These are phyloP conservation scores for Penstemon newberryi DNA, from an alignment of 257 asterid species.

Conservation along the genomic window DNA sequence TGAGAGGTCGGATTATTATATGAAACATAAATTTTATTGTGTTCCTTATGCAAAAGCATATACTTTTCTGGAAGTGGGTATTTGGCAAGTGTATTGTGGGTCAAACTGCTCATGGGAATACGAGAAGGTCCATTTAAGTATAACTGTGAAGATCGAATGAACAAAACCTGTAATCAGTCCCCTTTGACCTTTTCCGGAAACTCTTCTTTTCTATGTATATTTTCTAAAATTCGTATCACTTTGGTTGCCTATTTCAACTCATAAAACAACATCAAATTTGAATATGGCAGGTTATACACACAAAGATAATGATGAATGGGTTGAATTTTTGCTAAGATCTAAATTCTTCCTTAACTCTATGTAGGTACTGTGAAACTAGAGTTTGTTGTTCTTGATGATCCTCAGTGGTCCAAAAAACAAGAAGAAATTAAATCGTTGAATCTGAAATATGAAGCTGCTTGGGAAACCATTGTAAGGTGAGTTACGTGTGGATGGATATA, in stretches of 20 bases:
- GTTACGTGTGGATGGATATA: slow-evolving; percentile 27
- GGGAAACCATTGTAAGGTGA: slow-evolving; percentile 56
- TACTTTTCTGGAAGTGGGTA: slow-evolving; percentile 11
- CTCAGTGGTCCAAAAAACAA: slow-evolving; percentile 52
- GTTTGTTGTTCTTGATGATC: slow-evolving; percentile 53
- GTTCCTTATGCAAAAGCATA: slow-evolving; percentile 12
- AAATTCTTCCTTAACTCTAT: slow-evolving; percentile 24
- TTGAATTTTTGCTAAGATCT: slow-evolving; percentile 15
- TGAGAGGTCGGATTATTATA: background rate
- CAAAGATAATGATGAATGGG: slow-evolving; percentile 2
- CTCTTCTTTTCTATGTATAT: background rate
- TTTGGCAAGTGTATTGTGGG: background rate
- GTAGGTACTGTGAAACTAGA: slow-evolving; percentile 52
- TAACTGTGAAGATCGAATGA: background rate
- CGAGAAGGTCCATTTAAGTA: background rate
- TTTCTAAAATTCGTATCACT: slow-evolving; percentile 6
- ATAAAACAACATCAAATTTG: slow-evolving; percentile 1
- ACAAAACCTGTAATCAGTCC: slow-evolving; percentile 6
- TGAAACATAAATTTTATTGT: background rate
- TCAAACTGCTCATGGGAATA: slow-evolving; percentile 6
- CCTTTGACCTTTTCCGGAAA: background rate
- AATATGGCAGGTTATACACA: background rate
- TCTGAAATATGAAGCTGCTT: slow-evolving; percentile 47
- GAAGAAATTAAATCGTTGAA: slow-evolving; percentile 64
- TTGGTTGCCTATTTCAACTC: slow-evolving; percentile 15